phyloP scores from a whole-genome alignment of 2,329 filamentous ascomycete species.

The Colletotrichum gigasporum region DNA sequence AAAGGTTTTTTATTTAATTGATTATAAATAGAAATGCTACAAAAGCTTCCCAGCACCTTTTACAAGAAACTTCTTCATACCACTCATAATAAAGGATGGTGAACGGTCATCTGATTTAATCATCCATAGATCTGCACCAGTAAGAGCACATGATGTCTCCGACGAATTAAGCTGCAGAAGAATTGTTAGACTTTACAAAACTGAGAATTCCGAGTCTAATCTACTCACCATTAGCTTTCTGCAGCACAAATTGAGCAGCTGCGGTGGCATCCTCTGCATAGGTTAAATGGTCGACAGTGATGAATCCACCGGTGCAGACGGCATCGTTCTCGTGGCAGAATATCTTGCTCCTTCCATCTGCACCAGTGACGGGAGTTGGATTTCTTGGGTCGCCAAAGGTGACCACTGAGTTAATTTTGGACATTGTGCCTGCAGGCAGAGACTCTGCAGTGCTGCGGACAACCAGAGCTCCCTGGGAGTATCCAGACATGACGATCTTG shows the following conservation, averaged over 20 bases:
- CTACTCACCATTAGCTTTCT: not conserved
- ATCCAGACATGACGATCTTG: constrained; percentile 37
- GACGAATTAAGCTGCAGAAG: too few relatives aligned
- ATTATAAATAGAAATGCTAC: too few relatives aligned
- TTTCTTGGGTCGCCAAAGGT: constrained; percentile 42
- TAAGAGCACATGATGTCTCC: too few relatives aligned
- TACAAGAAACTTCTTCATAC: too few relatives aligned
- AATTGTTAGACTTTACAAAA: too few relatives aligned
- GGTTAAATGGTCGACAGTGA: constrained; percentile 40
- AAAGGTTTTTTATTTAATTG: too few relatives aligned
- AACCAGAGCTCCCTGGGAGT: constrained; percentile 40
- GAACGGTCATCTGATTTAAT: too few relatives aligned
- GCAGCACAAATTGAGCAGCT: constrained; percentile 36
- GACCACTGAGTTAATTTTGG: constrained; percentile 38
- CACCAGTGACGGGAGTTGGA: constrained; percentile 33
- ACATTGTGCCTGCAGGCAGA: constrained; percentile 35
- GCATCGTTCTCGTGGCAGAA: constrained; percentile 38
- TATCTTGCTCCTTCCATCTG: constrained; percentile 32
- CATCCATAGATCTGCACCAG: too few relatives aligned
- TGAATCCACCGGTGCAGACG: constrained; percentile 39
- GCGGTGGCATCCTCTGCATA: constrained; percentile 37
- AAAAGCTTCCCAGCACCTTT: too few relatives aligned
- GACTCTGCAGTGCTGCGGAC: constrained; percentile 37
- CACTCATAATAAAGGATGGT: too few relatives aligned
- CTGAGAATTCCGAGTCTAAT: too few relatives aligned